Evolutionary conservation across 73 alveolate genomes (phyloP).

Genomic region (Paramecium tetraurelia): DNA sequence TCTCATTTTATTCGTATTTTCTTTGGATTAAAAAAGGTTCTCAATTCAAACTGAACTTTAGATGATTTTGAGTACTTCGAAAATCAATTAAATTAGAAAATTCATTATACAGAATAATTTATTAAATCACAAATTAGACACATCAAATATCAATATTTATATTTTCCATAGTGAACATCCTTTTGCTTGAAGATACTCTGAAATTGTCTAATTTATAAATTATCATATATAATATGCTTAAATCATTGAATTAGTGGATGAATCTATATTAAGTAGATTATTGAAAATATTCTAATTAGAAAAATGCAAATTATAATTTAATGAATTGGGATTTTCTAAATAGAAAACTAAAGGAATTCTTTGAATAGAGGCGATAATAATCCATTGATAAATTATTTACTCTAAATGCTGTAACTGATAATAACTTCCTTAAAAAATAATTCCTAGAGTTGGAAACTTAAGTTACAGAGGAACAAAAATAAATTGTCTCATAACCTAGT

Average conservation of each 20-base stretch:
- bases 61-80: too few species aligned
- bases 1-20: background rate
- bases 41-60: background rate
- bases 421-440: background rate
- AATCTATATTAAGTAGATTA: background rate
- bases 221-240: too few species aligned
- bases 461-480: background rate
- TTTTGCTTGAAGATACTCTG: too few species aligned
- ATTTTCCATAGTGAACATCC: too few species aligned
- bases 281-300: background rate
- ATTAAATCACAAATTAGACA: too few species aligned
- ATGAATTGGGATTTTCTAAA: constrained; percentile 35
- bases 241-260: too few species aligned
- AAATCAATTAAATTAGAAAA: too few species aligned
- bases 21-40: background rate
- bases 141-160: too few species aligned
- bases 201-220: too few species aligned
- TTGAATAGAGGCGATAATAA: background rate
- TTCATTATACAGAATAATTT: too few species aligned
- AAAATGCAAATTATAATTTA: background rate
- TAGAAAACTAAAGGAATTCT: constrained; percentile 32
- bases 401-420: background rate
- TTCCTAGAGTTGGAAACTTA: background rate
- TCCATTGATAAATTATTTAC: constrained; percentile 34
- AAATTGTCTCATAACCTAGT: background rate